Conservation (phyloP, 371 early-diverging fungal species). For the Lichtheimia ramosa region DNA sequence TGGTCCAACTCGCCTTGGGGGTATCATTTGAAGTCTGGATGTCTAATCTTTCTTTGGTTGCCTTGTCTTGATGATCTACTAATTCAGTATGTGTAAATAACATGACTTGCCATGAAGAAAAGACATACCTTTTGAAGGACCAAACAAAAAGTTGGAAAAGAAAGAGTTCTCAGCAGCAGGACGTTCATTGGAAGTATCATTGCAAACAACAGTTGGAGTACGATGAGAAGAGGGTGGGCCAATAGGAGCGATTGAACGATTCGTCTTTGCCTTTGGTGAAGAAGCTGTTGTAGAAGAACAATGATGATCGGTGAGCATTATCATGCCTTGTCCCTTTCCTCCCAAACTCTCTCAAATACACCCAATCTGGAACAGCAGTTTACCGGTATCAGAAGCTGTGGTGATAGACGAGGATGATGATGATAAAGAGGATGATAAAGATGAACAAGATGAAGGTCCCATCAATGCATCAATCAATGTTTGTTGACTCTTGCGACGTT, state of each 20-base stretch:
- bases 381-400: background rate
- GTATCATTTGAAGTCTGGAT: constrained; percentile 13
- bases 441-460: constrained; percentile 4
- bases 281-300: background rate
- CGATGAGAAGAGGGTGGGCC: constrained; percentile 2
- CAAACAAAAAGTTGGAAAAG: constrained; percentile 27
- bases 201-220: background rate
- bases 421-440: background rate
- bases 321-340: no score
- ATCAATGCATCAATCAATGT: constrained; percentile 15
- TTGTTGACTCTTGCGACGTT: constrained; percentile 9
- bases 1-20: constrained; percentile 14
- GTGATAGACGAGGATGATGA: background rate
- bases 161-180: constrained; percentile 17
- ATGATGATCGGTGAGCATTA: no score
- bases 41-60: constrained; percentile 6
- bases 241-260: constrained; percentile 3
- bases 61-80: background rate
- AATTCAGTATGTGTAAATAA: no score
- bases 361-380: background rate
- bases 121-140: no score
- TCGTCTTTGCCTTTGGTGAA: background rate
- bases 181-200: constrained; percentile 3
- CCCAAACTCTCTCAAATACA: no score
- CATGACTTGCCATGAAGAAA: no score